Evolutionary conservation across 2,329 filamentous ascomycete species (phyloP).

Genomic region (Microsporum audouinii): DNA sequence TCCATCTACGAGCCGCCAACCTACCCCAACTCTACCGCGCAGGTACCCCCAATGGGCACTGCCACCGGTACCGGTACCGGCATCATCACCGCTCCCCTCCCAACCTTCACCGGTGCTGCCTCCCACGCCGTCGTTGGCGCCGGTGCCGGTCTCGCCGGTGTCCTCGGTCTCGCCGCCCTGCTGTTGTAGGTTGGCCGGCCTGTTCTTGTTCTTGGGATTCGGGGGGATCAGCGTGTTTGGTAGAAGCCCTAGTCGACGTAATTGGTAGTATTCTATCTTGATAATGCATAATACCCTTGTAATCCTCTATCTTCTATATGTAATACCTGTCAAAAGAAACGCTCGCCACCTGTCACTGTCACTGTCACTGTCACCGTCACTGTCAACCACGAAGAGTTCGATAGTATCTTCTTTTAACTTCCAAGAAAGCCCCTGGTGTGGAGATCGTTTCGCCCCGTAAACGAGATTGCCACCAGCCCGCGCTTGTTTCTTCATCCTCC

Average conservation of each 20-base stretch:
- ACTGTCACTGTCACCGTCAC: neutral
- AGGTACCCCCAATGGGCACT: slow-evolving; percentile 15
- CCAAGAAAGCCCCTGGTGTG: no score
- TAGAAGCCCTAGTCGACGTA: no score
- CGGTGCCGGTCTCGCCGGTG: slow-evolving; percentile 42
- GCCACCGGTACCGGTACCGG: slow-evolving; percentile 14
- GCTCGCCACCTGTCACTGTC: neutral
- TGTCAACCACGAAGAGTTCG: neutral
- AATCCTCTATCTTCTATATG: neutral
- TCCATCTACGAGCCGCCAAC: slow-evolving; percentile 12
- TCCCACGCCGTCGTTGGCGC: slow-evolving; percentile 36
- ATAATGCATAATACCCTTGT: neutral
- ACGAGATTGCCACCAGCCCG: neutral
- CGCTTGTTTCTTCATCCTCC: neutral
- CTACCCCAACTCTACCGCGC: slow-evolving; percentile 17
- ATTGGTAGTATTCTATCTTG: neutral
- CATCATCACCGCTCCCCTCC: slow-evolving; percentile 19
- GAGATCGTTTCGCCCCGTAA: neutral
- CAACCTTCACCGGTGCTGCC: slow-evolving; percentile 42
- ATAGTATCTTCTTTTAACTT: neutral
- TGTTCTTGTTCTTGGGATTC: neutral
- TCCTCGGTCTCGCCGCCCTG: slow-evolving; percentile 42
- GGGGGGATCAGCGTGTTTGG: no score
- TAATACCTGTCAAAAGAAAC: neutral
- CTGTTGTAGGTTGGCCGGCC: slow-evolving; percentile 28